phyloP scores from a whole-genome alignment of 495 filamentous ascomycete species.

The Choiromyces venosus region DNA sequence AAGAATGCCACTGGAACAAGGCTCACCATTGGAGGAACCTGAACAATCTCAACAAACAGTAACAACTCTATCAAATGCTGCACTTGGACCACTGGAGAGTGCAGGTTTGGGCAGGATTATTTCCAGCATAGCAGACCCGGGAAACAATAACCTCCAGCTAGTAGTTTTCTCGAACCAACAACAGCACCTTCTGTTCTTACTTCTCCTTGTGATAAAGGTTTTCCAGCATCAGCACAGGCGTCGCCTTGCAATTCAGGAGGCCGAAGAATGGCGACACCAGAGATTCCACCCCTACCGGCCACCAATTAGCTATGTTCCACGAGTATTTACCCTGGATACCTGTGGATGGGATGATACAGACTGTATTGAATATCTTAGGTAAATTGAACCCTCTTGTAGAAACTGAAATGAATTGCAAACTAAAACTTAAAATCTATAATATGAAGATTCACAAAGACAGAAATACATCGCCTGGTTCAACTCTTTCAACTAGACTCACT shows the following conservation, averaged over 20 bases:
- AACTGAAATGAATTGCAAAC: background rate
- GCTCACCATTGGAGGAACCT: background rate
- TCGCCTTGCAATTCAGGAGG: background rate
- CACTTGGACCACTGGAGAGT: background rate
- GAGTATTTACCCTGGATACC: background rate
- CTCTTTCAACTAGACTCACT: background rate
- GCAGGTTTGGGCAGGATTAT: background rate
- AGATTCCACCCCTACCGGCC: background rate
- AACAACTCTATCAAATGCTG: background rate
- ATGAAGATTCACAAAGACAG: background rate
- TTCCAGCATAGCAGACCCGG: background rate
- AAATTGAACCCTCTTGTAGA: background rate
- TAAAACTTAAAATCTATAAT: background rate
- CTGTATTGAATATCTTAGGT: background rate
- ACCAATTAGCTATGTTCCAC: background rate
- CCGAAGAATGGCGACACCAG: background rate
- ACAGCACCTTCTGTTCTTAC: background rate
- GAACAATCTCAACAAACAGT: background rate
- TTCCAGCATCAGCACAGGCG: background rate
- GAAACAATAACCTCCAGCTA: background rate
- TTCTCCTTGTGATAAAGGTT: background rate
- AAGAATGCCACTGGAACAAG: background rate
- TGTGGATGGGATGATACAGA: background rate
- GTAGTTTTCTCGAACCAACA: background rate
- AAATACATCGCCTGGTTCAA: background rate